These are phyloP conservation scores for Tricholoma saponaceum DNA, from an alignment of 768 basidiomycete species.

Conservation along the genomic window DNA sequence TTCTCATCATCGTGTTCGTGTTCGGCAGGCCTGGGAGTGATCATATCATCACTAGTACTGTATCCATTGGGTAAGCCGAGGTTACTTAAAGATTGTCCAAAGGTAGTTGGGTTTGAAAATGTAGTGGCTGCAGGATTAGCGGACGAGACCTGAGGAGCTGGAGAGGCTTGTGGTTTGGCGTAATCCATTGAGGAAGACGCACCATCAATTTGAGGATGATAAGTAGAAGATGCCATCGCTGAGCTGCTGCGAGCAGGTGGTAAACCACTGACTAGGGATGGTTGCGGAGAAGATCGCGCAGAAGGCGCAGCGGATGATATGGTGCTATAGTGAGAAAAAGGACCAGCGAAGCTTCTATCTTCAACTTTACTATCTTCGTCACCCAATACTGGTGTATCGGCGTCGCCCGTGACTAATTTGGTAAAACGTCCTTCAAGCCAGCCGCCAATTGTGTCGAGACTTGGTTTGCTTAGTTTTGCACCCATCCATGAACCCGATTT, in stretches of 20 bases:
- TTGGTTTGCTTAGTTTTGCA: conserved; percentile 85
- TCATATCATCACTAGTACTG: conserved; percentile 25
- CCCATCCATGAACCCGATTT: conserved; percentile 84
- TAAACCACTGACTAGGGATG: conserved; percentile 37
- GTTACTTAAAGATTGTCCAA: conserved; percentile 31
- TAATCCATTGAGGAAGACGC: conserved; percentile 80
- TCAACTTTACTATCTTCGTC: conserved; percentile 34
- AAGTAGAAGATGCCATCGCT: conserved; percentile 56
- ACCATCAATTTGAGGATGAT: conserved; percentile 56
- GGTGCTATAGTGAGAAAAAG: conserved; percentile 90
- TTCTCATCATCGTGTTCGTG: conserved; percentile 30
- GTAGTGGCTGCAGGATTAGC: conserved; percentile 49
- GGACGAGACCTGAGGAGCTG: conserved; percentile 50
- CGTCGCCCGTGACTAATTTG: conserved; percentile 92
- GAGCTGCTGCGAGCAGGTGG: conserved; percentile 65
- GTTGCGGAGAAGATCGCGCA: conserved; percentile 73
- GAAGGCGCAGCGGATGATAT: conserved; percentile 82
- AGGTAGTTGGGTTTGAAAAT: conserved; percentile 41
- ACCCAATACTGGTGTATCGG: conserved; percentile 43
- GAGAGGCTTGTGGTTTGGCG: conserved; percentile 50
- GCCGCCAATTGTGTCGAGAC: conserved; percentile 84
- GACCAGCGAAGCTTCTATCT: conserved; percentile 55
- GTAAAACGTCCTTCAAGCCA: conserved; percentile 93
- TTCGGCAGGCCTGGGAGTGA: conserved; percentile 27
- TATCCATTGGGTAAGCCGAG: conserved; percentile 29